Percentiles rank a stretch among this genome's conserved stretches.
Conservation (phyloP, 1,284 basidiomycete genomes). For the Ceratobasidium theobromae region DNA sequence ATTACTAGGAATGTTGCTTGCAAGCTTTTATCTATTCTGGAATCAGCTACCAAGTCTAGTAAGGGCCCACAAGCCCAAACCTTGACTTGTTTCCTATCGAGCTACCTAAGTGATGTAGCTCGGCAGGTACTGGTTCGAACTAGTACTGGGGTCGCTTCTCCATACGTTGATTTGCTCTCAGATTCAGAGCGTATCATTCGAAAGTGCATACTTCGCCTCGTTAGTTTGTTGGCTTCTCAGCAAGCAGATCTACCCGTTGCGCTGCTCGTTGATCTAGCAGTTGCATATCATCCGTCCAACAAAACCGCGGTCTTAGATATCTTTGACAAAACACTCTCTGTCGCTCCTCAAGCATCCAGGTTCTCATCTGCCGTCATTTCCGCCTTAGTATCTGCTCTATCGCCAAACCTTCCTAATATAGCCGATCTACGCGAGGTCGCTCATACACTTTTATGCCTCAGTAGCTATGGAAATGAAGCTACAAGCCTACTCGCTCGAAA, state of each 20-base stretch:
- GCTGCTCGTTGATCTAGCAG: constrained; percentile 20
- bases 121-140: constrained; percentile 11
- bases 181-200: constrained; percentile 18
- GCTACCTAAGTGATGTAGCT: constrained; percentile 21
- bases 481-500: neutral
- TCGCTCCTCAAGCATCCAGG: constrained; percentile 4
- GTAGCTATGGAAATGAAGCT: constrained; percentile 1
- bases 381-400: constrained; percentile 7
- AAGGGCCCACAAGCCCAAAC: neutral
- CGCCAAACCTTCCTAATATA: constrained; percentile 21
- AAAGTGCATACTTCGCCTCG: constrained; percentile 10
- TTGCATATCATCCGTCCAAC: constrained; percentile 6
- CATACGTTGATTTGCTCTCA: neutral
- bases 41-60: neutral
- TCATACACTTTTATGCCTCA: constrained; percentile 13
- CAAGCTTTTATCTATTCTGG: constrained; percentile 8
- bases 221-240: constrained; percentile 4
- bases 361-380: constrained; percentile 11
- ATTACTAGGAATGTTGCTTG: constrained; percentile 17
- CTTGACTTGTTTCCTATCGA: constrained; percentile 13
- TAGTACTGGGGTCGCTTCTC: neutral
- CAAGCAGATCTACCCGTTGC: neutral
- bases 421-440: constrained; percentile 28
- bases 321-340: constrained; percentile 4
- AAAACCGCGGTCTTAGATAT: neutral